These are phyloP conservation scores for Talaromyces wortmannii DNA, from an alignment of 495 filamentous ascomycete species.

Conservation along the genomic window DNA sequence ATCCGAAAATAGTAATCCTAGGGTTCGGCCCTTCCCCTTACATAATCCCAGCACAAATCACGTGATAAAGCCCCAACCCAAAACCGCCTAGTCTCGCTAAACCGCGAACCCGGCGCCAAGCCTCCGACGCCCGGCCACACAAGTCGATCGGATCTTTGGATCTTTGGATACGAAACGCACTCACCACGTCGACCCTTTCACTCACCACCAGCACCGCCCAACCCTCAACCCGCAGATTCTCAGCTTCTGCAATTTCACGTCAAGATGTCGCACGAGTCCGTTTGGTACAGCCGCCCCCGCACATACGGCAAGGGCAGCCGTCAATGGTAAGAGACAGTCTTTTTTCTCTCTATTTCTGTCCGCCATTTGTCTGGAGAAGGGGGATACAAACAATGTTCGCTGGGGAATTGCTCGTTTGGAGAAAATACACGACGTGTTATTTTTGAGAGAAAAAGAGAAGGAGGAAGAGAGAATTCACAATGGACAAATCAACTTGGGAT, in stretches of 20 bases:
- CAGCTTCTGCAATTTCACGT: not conserved
- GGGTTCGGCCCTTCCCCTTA: not conserved
- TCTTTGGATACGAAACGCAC: no score
- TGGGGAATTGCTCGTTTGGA: not conserved
- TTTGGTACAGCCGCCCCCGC: slow-evolving; percentile 98
- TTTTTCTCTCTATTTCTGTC: slow-evolving; percentile 8
- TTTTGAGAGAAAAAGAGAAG: not conserved
- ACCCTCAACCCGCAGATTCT: not conserved
- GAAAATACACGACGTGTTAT: not conserved
- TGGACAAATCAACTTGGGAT: not conserved
- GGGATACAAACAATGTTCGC: slow-evolving; percentile 6
- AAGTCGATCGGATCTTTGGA: not conserved
- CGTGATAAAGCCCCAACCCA: not conserved
- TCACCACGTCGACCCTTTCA: not conserved
- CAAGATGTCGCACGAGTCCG: slow-evolving; percentile 97
- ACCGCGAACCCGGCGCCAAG: not conserved
- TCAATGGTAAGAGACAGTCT: slow-evolving; percentile 58
- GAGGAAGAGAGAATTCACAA: not conserved
- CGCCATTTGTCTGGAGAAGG: slow-evolving; percentile 9
- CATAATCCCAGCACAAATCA: not conserved
- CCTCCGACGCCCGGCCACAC: not conserved
- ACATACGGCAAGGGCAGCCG: slow-evolving; percentile 84
- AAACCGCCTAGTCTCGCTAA: not conserved
- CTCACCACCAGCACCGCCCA: not conserved
- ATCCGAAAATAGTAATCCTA: not conserved